Evolutionary conservation across 306 rosid genomes (phyloP).

Genomic region (Gillenia trifoliata): DNA sequence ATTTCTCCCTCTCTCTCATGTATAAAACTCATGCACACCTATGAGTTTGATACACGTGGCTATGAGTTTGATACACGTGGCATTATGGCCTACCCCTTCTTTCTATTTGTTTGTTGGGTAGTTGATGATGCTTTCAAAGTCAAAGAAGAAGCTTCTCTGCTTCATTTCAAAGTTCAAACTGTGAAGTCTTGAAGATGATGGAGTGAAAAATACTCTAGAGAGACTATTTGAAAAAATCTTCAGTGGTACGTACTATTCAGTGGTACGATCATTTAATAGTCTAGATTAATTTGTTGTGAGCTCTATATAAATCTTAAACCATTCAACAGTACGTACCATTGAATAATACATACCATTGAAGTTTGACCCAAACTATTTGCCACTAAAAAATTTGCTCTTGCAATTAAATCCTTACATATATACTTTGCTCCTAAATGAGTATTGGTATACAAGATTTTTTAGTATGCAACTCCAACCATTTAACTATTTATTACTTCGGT

Average conservation of each 20-base stretch:
- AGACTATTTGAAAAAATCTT: not conserved
- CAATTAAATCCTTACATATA: not conserved
- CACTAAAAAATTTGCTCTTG: not conserved
- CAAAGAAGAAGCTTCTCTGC: constrained; percentile 13
- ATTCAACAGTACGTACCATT: too few species aligned
- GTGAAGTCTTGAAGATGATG: not conserved
- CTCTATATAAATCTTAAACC: too few species aligned
- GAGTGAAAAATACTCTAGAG: not conserved
- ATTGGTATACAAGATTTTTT: not conserved
- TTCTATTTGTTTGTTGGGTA: not conserved
- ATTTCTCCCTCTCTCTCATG: too few species aligned
- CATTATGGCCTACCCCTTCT: not conserved
- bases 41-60: too few species aligned
- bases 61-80: too few species aligned
- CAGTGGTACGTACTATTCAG: too few species aligned
- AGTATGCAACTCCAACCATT: too few species aligned
- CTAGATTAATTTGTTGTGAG: too few species aligned
- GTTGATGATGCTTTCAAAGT: constrained; percentile 8
- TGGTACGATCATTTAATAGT: too few species aligned
- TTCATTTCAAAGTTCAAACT: not conserved
- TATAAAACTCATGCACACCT: not conserved
- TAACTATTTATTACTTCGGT: too few species aligned
- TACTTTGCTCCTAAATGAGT: not conserved
- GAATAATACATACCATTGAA: too few species aligned
- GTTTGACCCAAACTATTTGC: too few species aligned